Conservation (phyloP, 176 grass and related monocot genomes). For the sorghum (Sorghum bicolor) region DNA sequence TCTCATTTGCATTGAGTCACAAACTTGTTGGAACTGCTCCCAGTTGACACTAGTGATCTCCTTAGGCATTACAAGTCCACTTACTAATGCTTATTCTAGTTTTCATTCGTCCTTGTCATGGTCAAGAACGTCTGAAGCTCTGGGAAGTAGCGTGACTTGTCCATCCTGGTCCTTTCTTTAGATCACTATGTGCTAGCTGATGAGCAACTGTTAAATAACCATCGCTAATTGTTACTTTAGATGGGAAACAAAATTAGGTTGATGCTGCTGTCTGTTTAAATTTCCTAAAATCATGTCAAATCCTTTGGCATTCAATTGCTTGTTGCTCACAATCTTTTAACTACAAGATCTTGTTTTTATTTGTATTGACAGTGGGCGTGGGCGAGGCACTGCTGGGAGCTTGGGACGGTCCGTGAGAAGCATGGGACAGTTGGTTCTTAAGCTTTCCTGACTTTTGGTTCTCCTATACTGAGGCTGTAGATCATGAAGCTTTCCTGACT, state of each 20-base stretch:
- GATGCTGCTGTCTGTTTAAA: not conserved
- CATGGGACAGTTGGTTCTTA: not conserved
- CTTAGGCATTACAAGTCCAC: not conserved
- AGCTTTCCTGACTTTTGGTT: not conserved
- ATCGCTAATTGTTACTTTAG: not conserved
- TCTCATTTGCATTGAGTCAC: not conserved
- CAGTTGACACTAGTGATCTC: not conserved
- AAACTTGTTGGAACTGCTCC: not conserved
- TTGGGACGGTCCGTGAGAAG: not conserved
- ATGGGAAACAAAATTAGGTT: not conserved
- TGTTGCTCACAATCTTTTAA: not conserved
- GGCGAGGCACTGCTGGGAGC: not conserved
- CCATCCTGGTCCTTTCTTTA: not conserved
- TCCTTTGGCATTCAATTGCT: not conserved
- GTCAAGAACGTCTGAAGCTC: not conserved
- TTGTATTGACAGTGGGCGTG: constrained; percentile 14
- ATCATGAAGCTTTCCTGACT: constrained; percentile 10
- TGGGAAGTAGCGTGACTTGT: not conserved
- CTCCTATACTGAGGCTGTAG: not conserved
- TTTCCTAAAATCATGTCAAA: not conserved
- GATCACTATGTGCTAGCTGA: not conserved
- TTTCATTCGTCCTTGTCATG: not conserved
- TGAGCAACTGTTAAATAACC: not conserved
- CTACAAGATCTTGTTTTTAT: not conserved
- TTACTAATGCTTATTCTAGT: not conserved